Evolutionary conservation across 345 rosid genomes (phyloP).

Genomic region (Psidium friedrichsthalianum): DNA sequence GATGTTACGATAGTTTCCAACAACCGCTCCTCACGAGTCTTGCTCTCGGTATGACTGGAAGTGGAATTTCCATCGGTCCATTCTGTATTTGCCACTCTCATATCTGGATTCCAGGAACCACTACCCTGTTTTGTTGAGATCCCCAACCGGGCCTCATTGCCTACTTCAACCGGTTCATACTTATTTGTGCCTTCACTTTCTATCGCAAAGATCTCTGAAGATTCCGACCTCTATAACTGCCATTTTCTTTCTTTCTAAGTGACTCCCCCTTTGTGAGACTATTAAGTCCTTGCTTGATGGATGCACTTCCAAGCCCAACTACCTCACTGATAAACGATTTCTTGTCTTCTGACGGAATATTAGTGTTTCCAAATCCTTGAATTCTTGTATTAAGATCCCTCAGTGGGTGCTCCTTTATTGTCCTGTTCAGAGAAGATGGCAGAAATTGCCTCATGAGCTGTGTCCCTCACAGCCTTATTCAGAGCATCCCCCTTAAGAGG

Average conservation of each 20-base stretch:
- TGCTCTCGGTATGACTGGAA: slow-evolving; percentile 26
- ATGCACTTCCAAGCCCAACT: slow-evolving; percentile 86
- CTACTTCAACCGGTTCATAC: slow-evolving; percentile 60
- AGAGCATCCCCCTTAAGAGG: slow-evolving; percentile 87
- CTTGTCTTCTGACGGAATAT: slow-evolving; percentile 64
- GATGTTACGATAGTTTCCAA: slow-evolving; percentile 90
- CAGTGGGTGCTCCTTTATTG: slow-evolving; percentile 45
- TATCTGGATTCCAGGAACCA: slow-evolving; percentile 61
- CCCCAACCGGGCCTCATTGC: slow-evolving; percentile 34
- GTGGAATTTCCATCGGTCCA: slow-evolving; percentile 32
- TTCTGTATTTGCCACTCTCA: slow-evolving; percentile 24
- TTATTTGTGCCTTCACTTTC: slow-evolving; percentile 49
- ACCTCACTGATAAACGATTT: slow-evolving; percentile 89
- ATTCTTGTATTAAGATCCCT: slow-evolving; percentile 60
- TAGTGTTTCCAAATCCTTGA: slow-evolving; percentile 91
- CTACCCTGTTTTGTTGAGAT: slow-evolving; percentile 23
- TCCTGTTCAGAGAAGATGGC: slow-evolving; percentile 82
- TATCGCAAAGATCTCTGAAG: slow-evolving; percentile 68
- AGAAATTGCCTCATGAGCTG: slow-evolving; percentile 74
- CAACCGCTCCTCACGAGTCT: slow-evolving; percentile 80
- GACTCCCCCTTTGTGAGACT: slow-evolving; percentile 61
- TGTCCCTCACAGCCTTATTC: slow-evolving; percentile 88
- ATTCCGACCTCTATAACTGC: slow-evolving; percentile 71
- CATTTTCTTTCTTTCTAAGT: slow-evolving; percentile 52
- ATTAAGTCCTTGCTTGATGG: slow-evolving; percentile 83